phyloP scores from a whole-genome alignment of 768 basidiomycete genomes.

The Serendipita sp. region DNA sequence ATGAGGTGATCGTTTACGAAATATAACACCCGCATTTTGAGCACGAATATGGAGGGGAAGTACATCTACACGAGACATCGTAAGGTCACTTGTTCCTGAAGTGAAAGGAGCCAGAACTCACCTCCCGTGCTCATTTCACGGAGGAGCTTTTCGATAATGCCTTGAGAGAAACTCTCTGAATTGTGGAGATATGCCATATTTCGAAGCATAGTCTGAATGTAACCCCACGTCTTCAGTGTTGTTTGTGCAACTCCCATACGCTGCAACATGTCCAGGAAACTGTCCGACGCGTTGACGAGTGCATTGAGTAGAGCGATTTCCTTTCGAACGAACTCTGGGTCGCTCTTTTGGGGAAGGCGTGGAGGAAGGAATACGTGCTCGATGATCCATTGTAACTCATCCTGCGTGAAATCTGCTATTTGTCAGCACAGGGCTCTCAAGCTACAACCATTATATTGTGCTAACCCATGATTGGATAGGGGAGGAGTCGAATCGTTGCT shows the following conservation, averaged over 20 bases:
- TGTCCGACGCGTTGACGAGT: no score
- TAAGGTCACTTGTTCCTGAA: constrained; percentile 1
- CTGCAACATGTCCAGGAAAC: no score
- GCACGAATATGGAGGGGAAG: constrained; percentile 24
- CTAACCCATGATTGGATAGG: no score
- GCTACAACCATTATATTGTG: no score
- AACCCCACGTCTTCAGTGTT: no score
- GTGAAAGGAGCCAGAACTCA: background rate
- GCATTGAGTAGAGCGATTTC: constrained; percentile 14
- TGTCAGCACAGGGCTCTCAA: no score
- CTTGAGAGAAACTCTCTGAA: background rate
- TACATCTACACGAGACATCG: constrained; percentile 20
- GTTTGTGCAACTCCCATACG: no score
- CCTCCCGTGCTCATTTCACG: background rate
- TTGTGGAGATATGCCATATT: background rate
- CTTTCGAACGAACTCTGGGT: constrained; percentile 13
- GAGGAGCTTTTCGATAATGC: background rate
- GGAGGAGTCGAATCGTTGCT: no score
- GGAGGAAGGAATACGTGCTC: constrained; percentile 30
- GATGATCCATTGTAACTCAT: constrained; percentile 18
- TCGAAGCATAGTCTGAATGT: background rate
- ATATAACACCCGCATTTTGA: constrained; percentile 33
- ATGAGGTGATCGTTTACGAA: background rate
- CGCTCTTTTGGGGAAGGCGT: constrained; percentile 10
- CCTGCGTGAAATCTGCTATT: background rate